Percentiles rank a stretch among this genome's conserved stretches.
Evolutionary conservation across 2,329 filamentous ascomycete genomes (phyloP).

Genomic region (Incumbomyces delicatus): DNA sequence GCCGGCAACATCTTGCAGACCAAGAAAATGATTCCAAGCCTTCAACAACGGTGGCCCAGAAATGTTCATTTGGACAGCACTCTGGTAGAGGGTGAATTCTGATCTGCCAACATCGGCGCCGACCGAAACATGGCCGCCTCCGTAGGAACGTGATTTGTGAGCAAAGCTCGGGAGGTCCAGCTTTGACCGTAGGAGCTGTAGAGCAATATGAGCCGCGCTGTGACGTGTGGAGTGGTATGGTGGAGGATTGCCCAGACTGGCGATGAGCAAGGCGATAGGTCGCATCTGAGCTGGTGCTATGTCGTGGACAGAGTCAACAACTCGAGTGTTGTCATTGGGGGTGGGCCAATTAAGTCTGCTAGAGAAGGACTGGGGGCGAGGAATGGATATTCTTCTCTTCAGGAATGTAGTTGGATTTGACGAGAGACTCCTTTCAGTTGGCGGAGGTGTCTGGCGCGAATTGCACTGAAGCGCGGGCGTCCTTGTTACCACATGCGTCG

Average conservation of each 20-base stretch:
- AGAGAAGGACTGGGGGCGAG: background rate
- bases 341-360: too few species aligned
- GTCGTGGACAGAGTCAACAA: too few species aligned
- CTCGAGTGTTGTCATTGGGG: too few species aligned
- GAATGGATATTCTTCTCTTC: constrained; percentile 5
- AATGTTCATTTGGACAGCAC: constrained; percentile 72
- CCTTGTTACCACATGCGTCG: background rate
- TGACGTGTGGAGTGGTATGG: constrained; percentile 71
- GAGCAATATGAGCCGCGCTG: constrained; percentile 72
- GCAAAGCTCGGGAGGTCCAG: constrained; percentile 45
- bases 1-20: constrained; percentile 21
- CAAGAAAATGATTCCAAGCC: constrained; percentile 51
- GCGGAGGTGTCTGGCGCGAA: background rate
- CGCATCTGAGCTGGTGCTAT: background rate
- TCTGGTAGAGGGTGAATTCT: constrained; percentile 63
- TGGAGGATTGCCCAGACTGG: constrained; percentile 78
- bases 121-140: constrained; percentile 42
- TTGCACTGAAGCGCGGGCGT: background rate
- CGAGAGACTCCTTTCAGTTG: background rate
- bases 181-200: constrained; percentile 49
- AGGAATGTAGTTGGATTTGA: background rate
- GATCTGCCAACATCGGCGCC: constrained; percentile 34
- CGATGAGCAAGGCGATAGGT: constrained; percentile 56
- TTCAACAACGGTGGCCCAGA: constrained; percentile 61
- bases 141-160: constrained; percentile 32